Evolutionary conservation across 306 rosid species (phyloP).

Genomic region (Macrotyloma uniflorum): DNA sequence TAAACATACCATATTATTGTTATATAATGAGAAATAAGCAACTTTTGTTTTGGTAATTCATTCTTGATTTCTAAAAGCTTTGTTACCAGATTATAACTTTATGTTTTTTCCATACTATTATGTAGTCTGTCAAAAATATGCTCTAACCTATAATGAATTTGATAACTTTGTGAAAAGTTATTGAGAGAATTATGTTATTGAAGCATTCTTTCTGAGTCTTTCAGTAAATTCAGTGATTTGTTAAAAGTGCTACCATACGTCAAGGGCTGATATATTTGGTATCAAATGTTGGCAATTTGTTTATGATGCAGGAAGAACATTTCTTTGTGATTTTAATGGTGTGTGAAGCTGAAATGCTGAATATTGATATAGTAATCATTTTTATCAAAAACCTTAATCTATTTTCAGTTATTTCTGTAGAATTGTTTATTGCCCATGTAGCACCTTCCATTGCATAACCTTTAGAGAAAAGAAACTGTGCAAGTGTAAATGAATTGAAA

Average conservation of each 20-base stretch:
- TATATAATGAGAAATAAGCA: not conserved
- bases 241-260: not conserved
- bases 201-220: not conserved
- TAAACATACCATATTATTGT: not conserved
- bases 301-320: not conserved
- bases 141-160: not conserved
- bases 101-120: not conserved
- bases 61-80: not conserved
- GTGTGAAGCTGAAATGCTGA: not conserved
- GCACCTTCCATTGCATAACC: not conserved
- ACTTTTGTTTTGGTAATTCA: conserved; percentile 2
- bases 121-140: conserved; percentile 16
- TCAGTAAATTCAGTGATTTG: not conserved
- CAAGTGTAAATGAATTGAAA: not conserved
- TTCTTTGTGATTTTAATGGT: not conserved
- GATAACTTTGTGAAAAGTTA: too few relatives aligned
- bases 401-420: not conserved
- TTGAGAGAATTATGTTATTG: not conserved
- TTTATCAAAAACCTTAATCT: not conserved
- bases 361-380: not conserved
- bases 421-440: not conserved
- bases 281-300: not conserved
- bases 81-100: not conserved
- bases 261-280: not conserved
- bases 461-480: not conserved